Percentiles rank a stretch among this genome's conserved stretches.
These are phyloP conservation scores for Colletotrichum paranaense DNA, from an alignment of 2,329 filamentous ascomycete genomes.

Conservation along the genomic window DNA sequence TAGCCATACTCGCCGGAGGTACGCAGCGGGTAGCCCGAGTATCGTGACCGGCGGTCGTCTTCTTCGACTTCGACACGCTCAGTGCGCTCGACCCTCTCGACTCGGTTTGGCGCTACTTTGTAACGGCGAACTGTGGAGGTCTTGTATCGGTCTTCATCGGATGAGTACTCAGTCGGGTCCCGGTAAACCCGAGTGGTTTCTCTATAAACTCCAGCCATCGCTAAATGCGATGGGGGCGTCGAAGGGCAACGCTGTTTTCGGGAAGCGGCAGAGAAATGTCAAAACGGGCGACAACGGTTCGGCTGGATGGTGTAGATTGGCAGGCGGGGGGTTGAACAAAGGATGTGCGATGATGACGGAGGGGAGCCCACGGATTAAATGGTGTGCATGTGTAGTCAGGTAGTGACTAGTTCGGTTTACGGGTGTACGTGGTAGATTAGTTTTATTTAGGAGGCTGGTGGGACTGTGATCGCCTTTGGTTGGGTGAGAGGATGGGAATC, in stretches of 20 bases:
- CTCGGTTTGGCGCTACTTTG: conserved; percentile 57
- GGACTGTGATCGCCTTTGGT: conserved; percentile 10
- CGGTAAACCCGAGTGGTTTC: conserved; percentile 47
- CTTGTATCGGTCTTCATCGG: conserved; percentile 59
- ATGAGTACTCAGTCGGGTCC: conserved; percentile 46
- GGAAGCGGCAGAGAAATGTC: conserved; percentile 20
- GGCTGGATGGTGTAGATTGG: conserved; percentile 11
- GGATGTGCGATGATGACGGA: conserved; percentile 34
- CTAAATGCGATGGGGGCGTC: conserved; percentile 24
- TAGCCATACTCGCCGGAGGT: conserved; percentile 53
- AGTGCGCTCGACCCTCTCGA: conserved; percentile 53
- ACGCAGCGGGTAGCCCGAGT: conserved; percentile 50
- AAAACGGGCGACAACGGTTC: conserved; percentile 8
- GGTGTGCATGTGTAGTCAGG: conserved; percentile 16
- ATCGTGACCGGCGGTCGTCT: conserved; percentile 58
- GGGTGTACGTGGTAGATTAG: conserved; percentile 2
- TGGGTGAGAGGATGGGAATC: not conserved
- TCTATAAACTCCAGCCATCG: conserved; percentile 43
- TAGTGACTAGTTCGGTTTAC: not conserved
- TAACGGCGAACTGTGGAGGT: conserved; percentile 64
- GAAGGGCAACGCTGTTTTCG: conserved; percentile 17
- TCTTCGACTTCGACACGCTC: conserved; percentile 56
- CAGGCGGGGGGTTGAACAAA: conserved; percentile 26
- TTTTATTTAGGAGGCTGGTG: conserved; percentile 31
- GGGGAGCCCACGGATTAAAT: conserved; percentile 20